Evolutionary conservation across 2,329 filamentous ascomycete species (phyloP).

Genomic region (Eutypella sp.): DNA sequence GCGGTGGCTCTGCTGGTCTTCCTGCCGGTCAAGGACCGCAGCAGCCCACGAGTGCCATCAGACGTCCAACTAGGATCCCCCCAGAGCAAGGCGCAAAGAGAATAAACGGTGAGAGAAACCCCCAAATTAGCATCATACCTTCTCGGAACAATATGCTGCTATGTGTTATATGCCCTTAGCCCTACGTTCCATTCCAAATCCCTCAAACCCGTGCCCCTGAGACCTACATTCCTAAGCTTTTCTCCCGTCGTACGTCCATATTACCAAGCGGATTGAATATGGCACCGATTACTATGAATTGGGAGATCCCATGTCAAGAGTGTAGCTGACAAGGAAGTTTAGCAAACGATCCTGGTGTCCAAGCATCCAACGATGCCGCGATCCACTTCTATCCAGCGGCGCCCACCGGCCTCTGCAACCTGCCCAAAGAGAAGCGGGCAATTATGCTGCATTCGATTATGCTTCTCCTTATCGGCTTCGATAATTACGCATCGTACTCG

Average conservation of each 20-base stretch:
- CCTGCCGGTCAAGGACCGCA: slow-evolving; percentile 16
- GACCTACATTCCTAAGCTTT: no score
- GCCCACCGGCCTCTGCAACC: slow-evolving; percentile 54
- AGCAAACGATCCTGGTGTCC: slow-evolving; percentile 28
- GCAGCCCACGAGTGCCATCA: slow-evolving; percentile 27
- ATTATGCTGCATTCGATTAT: slow-evolving; percentile 69
- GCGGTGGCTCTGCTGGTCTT: slow-evolving; percentile 26
- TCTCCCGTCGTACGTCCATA: no score
- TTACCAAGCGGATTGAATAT: no score
- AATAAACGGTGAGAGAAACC: slow-evolving; percentile 32
- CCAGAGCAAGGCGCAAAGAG: slow-evolving; percentile 24
- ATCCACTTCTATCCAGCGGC: slow-evolving; percentile 52
- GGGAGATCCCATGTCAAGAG: slow-evolving; percentile 23
- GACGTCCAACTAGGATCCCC: slow-evolving; percentile 29
- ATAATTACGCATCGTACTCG: slow-evolving; percentile 72
- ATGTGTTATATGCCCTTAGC: no score
- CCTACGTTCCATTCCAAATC: no score
- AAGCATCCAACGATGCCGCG: slow-evolving; percentile 44
- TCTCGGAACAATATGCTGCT: slow-evolving; percentile 9
- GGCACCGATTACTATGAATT: no score
- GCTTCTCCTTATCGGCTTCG: slow-evolving; percentile 67
- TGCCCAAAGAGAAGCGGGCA: slow-evolving; percentile 57
- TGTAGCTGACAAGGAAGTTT: slow-evolving; percentile 20
- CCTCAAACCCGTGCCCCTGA: no score
- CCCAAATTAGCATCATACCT: slow-evolving; percentile 10